Base-by-base conservation (phyloP, 2,329 filamentous ascomycete species). In the Clarireedia hainanense region DNA sequence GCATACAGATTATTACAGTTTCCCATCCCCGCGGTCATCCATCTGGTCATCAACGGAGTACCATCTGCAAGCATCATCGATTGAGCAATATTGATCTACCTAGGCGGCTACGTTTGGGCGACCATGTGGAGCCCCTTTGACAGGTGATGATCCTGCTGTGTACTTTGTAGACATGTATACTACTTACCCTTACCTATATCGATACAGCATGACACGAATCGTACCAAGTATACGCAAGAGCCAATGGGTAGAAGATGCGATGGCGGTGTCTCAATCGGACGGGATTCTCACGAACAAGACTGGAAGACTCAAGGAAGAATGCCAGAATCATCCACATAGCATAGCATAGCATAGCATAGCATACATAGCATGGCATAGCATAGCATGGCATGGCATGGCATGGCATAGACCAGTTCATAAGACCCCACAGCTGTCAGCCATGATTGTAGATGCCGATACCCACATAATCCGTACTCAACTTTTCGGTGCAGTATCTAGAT, bases 71-170 rank as follows among this genome's bases (percentile, higher is more conserved):
- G 27, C 15, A 10, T 7, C 5, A 30, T 27, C 7, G 23, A 20
- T 49, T 34, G 26, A 55, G 27, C 27, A 36, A 24, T 24, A 34
- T 42, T 34, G 10, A 34, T 34, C 30, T 30, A 34, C 30, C 46
- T 17, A 49, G 20, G 36, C 46, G 37, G 45, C 34, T 43, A 54
- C 4, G 36, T 30, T 17, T 49, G 14, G 17, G 36, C 26, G 46
- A 49, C 17, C 37, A 24, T 42, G 52, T 49, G 52, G 37, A 55
- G 34, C 43, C 34, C 10, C 26, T 50, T 45, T 52, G 12, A 34
- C 2, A 34, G 30, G 10, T 12, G 30, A 3, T 12, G 30, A 20
- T 20, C 20, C 20, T 20, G 20, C 20, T 34, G 30, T 34, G 12
- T 12, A 3, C 7, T 34, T 34, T 10, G 1, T 12, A 10, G 20